Evolutionary conservation across 2,329 filamentous ascomycete genomes (phyloP).

Genomic region (Coniochaeta sp.): DNA sequence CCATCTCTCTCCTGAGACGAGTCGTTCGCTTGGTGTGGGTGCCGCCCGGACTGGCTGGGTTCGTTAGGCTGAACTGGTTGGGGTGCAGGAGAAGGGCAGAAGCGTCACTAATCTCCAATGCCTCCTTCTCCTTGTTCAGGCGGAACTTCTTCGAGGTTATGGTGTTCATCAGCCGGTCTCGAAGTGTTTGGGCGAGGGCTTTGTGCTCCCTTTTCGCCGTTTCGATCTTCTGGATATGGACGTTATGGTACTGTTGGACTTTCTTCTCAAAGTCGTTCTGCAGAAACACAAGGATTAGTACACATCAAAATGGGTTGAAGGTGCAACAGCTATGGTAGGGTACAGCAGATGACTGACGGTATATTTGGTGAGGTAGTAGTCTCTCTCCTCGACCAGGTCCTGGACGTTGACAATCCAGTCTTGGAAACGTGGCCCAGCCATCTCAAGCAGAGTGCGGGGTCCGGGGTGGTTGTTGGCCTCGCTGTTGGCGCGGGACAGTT

Average conservation of each 20-base stretch:
- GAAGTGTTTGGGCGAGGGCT: constrained; percentile 51
- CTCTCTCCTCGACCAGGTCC: constrained; percentile 78
- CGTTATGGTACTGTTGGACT: constrained; percentile 50
- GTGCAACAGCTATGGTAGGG: background rate
- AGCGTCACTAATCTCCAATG: constrained; percentile 59
- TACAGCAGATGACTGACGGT: constrained; percentile 52
- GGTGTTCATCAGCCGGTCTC: constrained; percentile 60
- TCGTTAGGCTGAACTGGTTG: constrained; percentile 59
- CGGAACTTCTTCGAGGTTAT: constrained; percentile 58
- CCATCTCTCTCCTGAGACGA: constrained; percentile 51
- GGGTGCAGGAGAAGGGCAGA: constrained; percentile 60
- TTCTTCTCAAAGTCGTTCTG: constrained; percentile 60
- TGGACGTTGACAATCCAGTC: constrained; percentile 84
- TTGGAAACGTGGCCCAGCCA: constrained; percentile 77
- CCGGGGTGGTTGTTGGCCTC: constrained; percentile 25
- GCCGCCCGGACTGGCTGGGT: constrained; percentile 57
- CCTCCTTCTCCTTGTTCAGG: constrained; percentile 59
- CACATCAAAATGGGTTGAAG: no score
- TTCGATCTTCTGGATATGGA: constrained; percentile 53
- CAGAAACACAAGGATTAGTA: background rate
- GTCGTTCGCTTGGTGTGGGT: constrained; percentile 57
- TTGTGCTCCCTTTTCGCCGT: constrained; percentile 56
- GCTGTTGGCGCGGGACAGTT: constrained; percentile 25
- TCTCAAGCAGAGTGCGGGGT: constrained; percentile 55
- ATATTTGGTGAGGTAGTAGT: constrained; percentile 73